Conservation (phyloP, 139 green algal species). For the Haematococcus lacustris region DNA sequence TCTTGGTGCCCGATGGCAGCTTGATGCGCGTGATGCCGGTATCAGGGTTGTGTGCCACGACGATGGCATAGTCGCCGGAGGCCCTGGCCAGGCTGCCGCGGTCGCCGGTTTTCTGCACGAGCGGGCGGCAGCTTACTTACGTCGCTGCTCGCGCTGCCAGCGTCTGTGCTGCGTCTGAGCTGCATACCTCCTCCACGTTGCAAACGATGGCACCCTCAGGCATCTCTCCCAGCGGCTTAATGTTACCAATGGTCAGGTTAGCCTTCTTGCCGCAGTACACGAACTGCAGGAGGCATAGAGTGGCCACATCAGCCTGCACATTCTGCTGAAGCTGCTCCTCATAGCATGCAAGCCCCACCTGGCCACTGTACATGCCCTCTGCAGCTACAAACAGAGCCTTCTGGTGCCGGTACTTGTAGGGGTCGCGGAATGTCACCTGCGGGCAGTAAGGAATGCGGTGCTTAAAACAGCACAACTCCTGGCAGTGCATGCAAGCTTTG, state of each 20-base stretch:
- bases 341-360: conserved; percentile 47
- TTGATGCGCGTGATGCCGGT: conserved; percentile 95
- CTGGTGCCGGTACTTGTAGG: conserved; percentile 85
- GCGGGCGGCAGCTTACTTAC: no score
- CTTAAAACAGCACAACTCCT: no score
- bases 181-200: conserved; percentile 91
- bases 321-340: conserved; percentile 3
- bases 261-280: conserved; percentile 97
- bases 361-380: conserved; percentile 95
- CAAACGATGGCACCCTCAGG: conserved; percentile 97
- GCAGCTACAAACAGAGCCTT: conserved; percentile 95
- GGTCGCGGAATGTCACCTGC: conserved; percentile 91
- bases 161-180: not conserved
- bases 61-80: conserved; percentile 95
- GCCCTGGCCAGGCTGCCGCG: conserved; percentile 83
- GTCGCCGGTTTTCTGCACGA: conserved; percentile 80
- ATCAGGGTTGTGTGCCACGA: conserved; percentile 97
- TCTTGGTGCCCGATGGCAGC: conserved; percentile 96
- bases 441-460: no score
- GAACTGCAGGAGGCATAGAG: conserved; percentile 58
- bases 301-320: not conserved
- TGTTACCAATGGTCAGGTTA: conserved; percentile 90
- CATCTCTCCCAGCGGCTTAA: conserved; percentile 93
- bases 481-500: no score
- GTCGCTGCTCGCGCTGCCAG: not conserved